A percentile compares a stretch with the other conserved stretches of the same genome.
phyloP scores from a whole-genome alignment of 2,329 filamentous ascomycete species.

The Diaporthe citriasiana region DNA sequence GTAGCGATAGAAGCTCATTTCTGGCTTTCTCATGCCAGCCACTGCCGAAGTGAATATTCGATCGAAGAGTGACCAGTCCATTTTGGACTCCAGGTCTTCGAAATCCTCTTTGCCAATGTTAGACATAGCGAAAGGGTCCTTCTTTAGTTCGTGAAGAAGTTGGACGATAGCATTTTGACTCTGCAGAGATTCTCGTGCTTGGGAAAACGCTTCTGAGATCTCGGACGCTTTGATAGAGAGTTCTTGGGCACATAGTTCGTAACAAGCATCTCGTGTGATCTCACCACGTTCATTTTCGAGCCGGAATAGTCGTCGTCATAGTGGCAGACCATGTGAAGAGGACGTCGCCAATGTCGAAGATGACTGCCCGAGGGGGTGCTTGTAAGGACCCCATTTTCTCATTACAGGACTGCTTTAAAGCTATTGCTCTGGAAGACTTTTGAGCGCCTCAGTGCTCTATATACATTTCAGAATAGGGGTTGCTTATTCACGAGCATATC shows the following conservation, averaged over 20 bases:
- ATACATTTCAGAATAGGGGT: background rate
- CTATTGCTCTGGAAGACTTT: background rate
- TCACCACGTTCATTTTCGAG: constrained; percentile 48
- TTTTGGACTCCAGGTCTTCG: constrained; percentile 44
- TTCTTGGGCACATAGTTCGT: constrained; percentile 45
- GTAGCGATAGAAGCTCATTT: constrained; percentile 50
- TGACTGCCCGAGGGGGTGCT: background rate
- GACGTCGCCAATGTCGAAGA: background rate
- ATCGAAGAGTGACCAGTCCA: constrained; percentile 53
- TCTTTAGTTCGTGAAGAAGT: constrained; percentile 45
- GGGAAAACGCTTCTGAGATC: constrained; percentile 49
- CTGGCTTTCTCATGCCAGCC: constrained; percentile 53
- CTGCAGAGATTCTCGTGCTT: constrained; percentile 48
- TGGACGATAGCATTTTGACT: constrained; percentile 46
- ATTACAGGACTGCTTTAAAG: background rate
- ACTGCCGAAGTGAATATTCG: constrained; percentile 51
- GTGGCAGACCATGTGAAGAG: background rate
- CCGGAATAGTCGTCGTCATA: constrained; percentile 44
- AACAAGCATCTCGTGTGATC: constrained; percentile 48
- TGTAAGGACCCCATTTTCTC: background rate
- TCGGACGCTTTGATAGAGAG: constrained; percentile 46
- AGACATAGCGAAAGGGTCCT: constrained; percentile 50
- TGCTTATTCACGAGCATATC: background rate
- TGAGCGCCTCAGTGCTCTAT: background rate
- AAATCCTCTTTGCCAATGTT: constrained; percentile 50